Evolutionary conservation across 2,329 filamentous ascomycete species (phyloP).

Genomic region (Exophiala xenobiotica): DNA sequence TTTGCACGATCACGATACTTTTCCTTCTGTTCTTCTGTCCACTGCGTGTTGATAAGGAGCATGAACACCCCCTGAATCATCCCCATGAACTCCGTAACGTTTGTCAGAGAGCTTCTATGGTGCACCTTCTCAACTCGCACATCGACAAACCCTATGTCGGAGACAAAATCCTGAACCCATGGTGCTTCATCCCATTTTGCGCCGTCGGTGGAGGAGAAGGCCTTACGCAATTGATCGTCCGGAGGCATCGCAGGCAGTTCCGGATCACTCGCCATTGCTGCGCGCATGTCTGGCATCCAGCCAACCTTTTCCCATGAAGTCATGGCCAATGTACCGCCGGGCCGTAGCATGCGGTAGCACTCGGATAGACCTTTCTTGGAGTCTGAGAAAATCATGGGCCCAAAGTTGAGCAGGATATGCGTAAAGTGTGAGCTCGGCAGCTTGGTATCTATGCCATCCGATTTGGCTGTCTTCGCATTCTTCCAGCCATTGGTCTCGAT

Average conservation of each 20-base stretch:
- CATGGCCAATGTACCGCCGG: conserved; percentile 37
- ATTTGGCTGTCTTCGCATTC: conserved; percentile 43
- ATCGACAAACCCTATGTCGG: conserved; percentile 13
- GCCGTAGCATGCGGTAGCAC: conserved; percentile 36
- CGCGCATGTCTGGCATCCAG: conserved; percentile 33
- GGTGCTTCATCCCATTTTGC: conserved; percentile 11
- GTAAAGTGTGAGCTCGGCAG: conserved; percentile 40
- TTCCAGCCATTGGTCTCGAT: conserved; percentile 47
- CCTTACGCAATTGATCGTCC: conserved; percentile 13
- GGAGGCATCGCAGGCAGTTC: conserved; percentile 32
- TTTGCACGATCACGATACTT: conserved; percentile 11
- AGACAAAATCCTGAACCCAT: conserved; percentile 7
- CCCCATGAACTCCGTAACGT: conserved; percentile 6
- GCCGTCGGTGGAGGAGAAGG: conserved; percentile 8
- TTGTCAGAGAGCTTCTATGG: conserved; percentile 2
- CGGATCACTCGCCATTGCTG: conserved; percentile 33
- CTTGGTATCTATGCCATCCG: conserved; percentile 51
- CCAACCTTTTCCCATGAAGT: conserved; percentile 39
- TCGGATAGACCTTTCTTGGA: conserved; percentile 38
- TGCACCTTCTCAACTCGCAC: conserved; percentile 7
- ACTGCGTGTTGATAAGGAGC: conserved; percentile 6
- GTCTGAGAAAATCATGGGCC: conserved; percentile 49
- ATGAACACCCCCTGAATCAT: conserved; percentile 12
- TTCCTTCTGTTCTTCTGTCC: conserved; percentile 19
- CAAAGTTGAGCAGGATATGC: conserved; percentile 50